These are phyloP conservation scores for Hydnomerulius pinastri DNA, from an alignment of 768 basidiomycete species.

Conservation along the genomic window DNA sequence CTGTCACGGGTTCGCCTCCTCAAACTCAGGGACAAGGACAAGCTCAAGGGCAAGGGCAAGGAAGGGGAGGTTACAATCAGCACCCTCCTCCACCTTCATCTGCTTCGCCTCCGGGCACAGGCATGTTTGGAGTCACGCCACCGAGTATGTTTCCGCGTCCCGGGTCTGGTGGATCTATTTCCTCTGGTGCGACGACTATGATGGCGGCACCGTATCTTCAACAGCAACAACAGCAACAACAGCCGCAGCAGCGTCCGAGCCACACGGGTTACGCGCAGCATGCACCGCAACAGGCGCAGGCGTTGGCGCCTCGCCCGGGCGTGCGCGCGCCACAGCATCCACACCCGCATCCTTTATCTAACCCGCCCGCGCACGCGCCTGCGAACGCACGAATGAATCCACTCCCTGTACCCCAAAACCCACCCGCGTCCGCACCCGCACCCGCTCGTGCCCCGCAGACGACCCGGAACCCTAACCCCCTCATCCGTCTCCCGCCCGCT, in stretches of 20 bases:
- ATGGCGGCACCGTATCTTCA: background rate
- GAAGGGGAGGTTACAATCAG: background rate
- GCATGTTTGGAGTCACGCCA: background rate
- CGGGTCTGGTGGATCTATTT: background rate
- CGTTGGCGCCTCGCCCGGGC: background rate
- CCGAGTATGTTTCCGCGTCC: background rate
- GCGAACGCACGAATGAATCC: background rate
- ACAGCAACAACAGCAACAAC: background rate
- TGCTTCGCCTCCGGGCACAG: background rate
- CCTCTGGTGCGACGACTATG: no score
- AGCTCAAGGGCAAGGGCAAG: background rate
- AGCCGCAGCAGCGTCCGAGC: background rate
- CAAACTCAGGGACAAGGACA: conserved; percentile 2
- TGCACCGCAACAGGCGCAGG: background rate
- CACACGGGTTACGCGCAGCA: background rate
- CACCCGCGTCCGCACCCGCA: background rate
- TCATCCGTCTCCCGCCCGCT: background rate
- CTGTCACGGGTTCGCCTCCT: conserved; percentile 22
- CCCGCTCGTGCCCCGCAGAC: no score
- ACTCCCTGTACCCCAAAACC: background rate
- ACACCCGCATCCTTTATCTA: background rate
- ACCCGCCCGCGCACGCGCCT: background rate
- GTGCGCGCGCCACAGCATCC: background rate
- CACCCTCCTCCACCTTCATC: background rate
- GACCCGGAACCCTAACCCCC: background rate